phyloP scores from a whole-genome alignment of 2,329 filamentous ascomycete genomes.

The Lasiodiplodia citricola region DNA sequence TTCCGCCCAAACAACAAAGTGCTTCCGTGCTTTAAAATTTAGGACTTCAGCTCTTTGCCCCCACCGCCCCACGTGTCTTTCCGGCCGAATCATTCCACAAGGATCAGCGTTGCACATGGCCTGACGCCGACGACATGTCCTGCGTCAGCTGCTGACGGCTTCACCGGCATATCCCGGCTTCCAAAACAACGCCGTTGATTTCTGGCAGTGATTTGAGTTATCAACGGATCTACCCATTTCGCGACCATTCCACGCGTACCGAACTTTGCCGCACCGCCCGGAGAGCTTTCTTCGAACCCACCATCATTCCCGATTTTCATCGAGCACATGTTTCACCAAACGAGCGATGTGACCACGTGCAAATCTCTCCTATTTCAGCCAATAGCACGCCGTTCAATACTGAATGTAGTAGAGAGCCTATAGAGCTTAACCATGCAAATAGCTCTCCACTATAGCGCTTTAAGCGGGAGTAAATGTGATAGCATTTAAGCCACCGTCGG shows the following conservation, averaged over 20 bases:
- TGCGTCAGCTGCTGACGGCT: neutral
- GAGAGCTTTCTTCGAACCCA: neutral
- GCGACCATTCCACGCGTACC: neutral
- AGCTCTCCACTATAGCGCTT: too few species aligned
- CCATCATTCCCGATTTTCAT: neutral
- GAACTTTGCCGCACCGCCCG: neutral
- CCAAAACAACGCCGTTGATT: too few species aligned
- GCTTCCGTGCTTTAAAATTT: neutral
- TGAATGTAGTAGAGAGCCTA: too few species aligned
- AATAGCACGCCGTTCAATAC: too few species aligned
- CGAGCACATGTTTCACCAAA: too few species aligned
- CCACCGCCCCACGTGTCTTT: neutral
- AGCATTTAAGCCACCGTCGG: too few species aligned
- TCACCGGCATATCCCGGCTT: neutral
- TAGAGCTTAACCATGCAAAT: too few species aligned
- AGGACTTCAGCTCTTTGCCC: neutral
- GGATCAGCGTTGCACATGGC: neutral
- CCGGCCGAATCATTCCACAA: neutral
- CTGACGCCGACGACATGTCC: neutral
- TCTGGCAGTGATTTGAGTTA: neutral
- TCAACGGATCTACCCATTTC: conserved; percentile 1
- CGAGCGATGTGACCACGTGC: too few species aligned
- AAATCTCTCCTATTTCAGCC: too few species aligned
- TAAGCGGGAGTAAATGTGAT: too few species aligned
- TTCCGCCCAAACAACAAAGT: neutral